phyloP scores from a whole-genome alignment of 352 stramenopile genomes.

The Phytophthora ramorum region DNA sequence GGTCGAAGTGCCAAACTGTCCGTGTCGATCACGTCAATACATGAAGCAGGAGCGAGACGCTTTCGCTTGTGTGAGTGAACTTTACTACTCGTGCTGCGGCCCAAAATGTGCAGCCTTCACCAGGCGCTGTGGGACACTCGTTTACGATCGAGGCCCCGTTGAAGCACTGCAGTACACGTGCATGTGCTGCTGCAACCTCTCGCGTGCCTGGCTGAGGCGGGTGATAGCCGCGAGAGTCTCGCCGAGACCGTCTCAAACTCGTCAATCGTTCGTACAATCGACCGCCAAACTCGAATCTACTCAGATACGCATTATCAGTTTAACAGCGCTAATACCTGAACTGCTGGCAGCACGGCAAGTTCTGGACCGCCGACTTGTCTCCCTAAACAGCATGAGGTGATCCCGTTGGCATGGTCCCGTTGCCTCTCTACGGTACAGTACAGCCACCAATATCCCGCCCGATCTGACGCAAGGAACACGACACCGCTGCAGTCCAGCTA shows the following conservation, averaged over 20 bases:
- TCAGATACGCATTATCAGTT: background rate
- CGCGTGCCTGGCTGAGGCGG: conserved; percentile 12
- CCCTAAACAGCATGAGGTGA: conserved; percentile 13
- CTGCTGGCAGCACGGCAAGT: conserved; percentile 19
- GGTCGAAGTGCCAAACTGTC: conserved; percentile 6
- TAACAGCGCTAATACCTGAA: conserved; percentile 4
- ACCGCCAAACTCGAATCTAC: conserved; percentile 17
- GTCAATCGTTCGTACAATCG: conserved; percentile 15
- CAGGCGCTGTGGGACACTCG: no score
- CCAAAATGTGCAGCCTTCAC: background rate
- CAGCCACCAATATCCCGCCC: conserved; percentile 3
- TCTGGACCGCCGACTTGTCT: conserved; percentile 11
- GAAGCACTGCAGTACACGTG: background rate
- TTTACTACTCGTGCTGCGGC: background rate
- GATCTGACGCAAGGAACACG: background rate
- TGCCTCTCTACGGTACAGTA: background rate
- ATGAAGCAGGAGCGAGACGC: no score
- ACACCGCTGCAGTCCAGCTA: background rate
- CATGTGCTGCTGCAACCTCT: background rate
- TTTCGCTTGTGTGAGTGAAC: no score
- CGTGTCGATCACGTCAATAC: no score
- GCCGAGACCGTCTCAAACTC: conserved; percentile 28
- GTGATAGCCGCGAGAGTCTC: no score
- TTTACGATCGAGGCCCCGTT: background rate
- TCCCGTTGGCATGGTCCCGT: background rate